phyloP scores from a whole-genome alignment of 1,284 basidiomycete genomes.

The Marasmius oreades region DNA sequence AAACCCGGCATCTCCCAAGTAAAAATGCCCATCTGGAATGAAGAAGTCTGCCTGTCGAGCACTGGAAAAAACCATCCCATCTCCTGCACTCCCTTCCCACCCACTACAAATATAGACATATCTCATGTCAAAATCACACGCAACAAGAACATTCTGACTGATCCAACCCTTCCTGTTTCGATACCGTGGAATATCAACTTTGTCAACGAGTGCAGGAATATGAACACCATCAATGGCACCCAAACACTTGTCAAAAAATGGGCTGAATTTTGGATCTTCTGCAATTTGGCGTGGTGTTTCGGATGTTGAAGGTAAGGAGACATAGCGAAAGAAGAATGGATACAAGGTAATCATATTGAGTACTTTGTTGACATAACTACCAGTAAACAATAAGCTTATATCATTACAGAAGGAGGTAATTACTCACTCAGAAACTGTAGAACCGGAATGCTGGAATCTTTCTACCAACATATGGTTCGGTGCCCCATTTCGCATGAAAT shows the following conservation, averaged over 20 bases:
- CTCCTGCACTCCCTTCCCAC: slow-evolving; percentile 30
- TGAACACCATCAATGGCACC: slow-evolving; percentile 11
- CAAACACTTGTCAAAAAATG: slow-evolving; percentile 3
- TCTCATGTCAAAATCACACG: slow-evolving; percentile 22
- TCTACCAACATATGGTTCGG: slow-evolving; percentile 26
- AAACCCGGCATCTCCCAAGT: slow-evolving; percentile 39
- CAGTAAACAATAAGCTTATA: neutral
- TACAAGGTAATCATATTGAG: slow-evolving; percentile 4
- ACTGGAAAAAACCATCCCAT: slow-evolving; percentile 23
- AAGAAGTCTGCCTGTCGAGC: slow-evolving; percentile 23
- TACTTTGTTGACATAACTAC: slow-evolving; percentile 5
- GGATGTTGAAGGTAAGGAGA: neutral
- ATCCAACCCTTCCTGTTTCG: slow-evolving; percentile 25
- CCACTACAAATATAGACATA: slow-evolving; percentile 28
- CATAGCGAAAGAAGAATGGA: slow-evolving; percentile 6
- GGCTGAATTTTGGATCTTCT: slow-evolving; percentile 1
- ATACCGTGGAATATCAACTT: slow-evolving; percentile 8
- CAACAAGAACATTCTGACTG: slow-evolving; percentile 27
- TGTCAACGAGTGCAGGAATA: neutral
- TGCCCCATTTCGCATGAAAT: slow-evolving; percentile 27
- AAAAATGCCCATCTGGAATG: slow-evolving; percentile 29
- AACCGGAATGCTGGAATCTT: slow-evolving; percentile 26
- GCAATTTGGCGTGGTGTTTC: neutral
- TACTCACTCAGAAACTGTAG: slow-evolving; percentile 11
- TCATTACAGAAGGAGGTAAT: neutral